Evolutionary conservation across 2,329 filamentous ascomycete genomes (phyloP), one percentile per base, ranked within the genome.

Genomic region (Microcyclospora tardicrescens): DNA sequence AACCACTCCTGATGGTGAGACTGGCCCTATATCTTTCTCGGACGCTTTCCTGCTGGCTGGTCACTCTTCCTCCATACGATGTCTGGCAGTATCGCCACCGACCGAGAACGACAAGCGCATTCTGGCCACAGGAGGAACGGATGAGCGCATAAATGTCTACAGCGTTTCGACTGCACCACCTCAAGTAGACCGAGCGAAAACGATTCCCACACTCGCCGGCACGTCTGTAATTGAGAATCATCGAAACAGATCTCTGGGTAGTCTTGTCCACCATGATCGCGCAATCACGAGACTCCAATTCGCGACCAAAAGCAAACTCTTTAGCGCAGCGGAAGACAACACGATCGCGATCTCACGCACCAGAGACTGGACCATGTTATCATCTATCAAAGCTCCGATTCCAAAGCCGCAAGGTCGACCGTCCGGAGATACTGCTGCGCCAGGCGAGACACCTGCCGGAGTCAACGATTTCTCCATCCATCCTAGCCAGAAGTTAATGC

Each of bases 1-100:
- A 29, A 14, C 34, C 43, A n/a, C 31, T 36, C 27, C 38, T 15
- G 31, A 32, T 10, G 28, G 30, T 15, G 37, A 29, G 27, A 43
- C 48, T 15, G 39, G 57, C 29, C 50, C 54, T 13, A 68, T 79
- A 39, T 70, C 78, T 37, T 96, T 95, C 57, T 75, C 84, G 48
- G 89, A 96, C 61, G 89, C 84, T 0, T 98, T 98, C 61, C 74
- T 98, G 41, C 95, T 98, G 73, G 84, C 87, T 56, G 87, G 91
- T 11, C 91, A 98, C 64, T 73, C 77, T 40, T 93, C 87, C 10
- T 81, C 91, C 4, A 84, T 98, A 58, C 81, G 86, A 52, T 93
- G 84, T 57, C 71, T 98, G 28, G 85, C 87, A 16, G 64, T 95
- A 44, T 95, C 89, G 8, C 71, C 82, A 0, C 69, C 82, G 0